Evolutionary conservation across 2,329 filamentous ascomycete species (phyloP), one percentile per base, ranked within the genome.

Genomic region (Cladosporium sp.): DNA sequence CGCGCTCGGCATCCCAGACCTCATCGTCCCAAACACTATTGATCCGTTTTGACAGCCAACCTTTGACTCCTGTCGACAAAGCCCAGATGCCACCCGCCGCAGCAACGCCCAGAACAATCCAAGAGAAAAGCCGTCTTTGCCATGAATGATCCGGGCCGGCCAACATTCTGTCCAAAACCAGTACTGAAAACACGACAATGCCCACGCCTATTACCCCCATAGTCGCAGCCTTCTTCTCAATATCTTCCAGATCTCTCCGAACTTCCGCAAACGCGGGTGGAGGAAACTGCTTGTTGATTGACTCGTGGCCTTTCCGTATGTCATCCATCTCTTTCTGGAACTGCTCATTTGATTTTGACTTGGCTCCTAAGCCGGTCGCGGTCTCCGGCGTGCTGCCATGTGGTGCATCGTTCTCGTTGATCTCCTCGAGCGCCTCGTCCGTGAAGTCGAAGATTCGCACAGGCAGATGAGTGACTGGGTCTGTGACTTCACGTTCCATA

Each of bases 401-500:
- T 0, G 71, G 64, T 3, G 69, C 65, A 4, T 70, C 64, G 53
- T 78, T 78, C 60, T 77, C 68, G 29, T 70, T 63, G 19, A 70
- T 67, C 45, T 66, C 64, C 53, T 76, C 69, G 27, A 88, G 69
- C 46, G 85, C 81, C 33, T 80, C 77, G 22, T 77, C 73, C 0
- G 84, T 86, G 58, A 83, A 83, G 61, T 88, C 85, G 60, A 85
- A 82, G 30, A 87, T 84, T 30, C 69, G 72, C 41, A 87, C 76
- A 1, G 84, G 83, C 2, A 88, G 72, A 66, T 88, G 85, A 1
- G 85, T 88, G 33, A 88, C 76, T 0, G 84, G 84, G 59, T 88
- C 85, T 1, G 84, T 88, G 40, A 88, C 84, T 61, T 85, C 75
- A 52, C 77, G 71, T 51, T 76, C 73, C 20, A 74, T 72, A 25